A percentile compares a stretch with the other conserved stretches of the same genome.
Conservation (phyloP, 345 rosid species). For the Hibiscus syriacus region DNA sequence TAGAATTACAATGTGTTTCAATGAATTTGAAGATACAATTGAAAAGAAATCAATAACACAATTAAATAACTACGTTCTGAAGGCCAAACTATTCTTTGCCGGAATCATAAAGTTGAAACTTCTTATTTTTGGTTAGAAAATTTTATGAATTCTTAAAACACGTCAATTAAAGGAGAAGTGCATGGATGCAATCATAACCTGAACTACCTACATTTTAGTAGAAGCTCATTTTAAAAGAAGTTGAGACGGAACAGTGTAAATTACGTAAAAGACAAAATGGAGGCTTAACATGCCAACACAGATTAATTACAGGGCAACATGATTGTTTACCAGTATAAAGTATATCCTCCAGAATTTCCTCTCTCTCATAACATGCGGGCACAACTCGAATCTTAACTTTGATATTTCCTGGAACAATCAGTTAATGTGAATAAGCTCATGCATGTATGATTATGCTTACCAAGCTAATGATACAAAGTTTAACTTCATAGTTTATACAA, state of each 20-base stretch:
- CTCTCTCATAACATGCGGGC: slow-evolving; percentile 57
- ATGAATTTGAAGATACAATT: neutral
- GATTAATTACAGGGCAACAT: slow-evolving; percentile 38
- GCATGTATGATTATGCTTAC: neutral
- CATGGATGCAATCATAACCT: neutral
- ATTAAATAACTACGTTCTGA: neutral
- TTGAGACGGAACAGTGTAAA: neutral
- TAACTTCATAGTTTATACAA: neutral
- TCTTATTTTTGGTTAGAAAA: neutral
- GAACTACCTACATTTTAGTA: neutral
- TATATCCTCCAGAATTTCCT: slow-evolving; percentile 69
- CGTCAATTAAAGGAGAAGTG: neutral
- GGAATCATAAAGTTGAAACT: neutral
- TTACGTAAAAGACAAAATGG: neutral
- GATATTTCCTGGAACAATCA: slow-evolving; percentile 43
- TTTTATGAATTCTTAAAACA: neutral
- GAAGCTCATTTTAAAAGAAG: neutral
- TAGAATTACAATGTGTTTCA: neutral
- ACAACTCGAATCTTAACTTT: slow-evolving; percentile 51
- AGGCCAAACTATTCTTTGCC: neutral
- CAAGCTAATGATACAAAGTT: neutral
- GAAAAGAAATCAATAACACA: too few species aligned
- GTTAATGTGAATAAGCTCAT: neutral
- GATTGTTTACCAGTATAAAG: slow-evolving; percentile 49
- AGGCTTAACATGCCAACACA: slow-evolving; percentile 1